Conservation (phyloP, 164 flowering plant species). For the Macadamia integrifolia region DNA sequence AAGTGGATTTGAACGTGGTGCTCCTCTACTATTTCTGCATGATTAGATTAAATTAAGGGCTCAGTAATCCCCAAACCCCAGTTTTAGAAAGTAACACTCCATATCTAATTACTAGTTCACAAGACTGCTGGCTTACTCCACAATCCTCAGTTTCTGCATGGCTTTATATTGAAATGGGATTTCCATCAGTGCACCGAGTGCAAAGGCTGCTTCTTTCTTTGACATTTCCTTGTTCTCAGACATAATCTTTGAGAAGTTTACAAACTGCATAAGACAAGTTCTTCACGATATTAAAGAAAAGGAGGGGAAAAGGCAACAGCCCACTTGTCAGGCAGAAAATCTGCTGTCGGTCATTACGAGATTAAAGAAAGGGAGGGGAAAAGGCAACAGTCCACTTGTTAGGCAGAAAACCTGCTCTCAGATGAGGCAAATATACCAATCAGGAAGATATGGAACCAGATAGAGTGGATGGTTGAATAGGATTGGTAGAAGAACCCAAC, state of each 20-base stretch:
- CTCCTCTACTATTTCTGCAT: conserved; percentile 25
- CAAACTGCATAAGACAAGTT: conserved; percentile 49
- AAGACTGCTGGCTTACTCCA: conserved; percentile 28
- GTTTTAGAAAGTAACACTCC: not conserved
- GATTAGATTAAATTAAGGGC: not conserved
- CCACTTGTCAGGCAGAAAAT: too few species aligned
- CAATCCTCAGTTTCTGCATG: conserved; percentile 35
- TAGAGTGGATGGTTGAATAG: too few species aligned
- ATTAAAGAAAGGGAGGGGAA: too few species aligned
- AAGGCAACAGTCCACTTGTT: too few species aligned
- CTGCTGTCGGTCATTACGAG: too few species aligned
- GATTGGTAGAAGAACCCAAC: too few species aligned
- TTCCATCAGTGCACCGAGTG: conserved; percentile 92
- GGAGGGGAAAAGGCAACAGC: too few species aligned
- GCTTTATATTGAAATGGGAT: conserved; percentile 82
- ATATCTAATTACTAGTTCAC: not conserved
- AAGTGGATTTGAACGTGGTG: conserved; percentile 32
- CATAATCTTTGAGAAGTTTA: conserved; percentile 87
- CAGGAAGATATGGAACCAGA: too few species aligned
- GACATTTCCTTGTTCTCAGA: conserved; percentile 47
- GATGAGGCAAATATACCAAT: too few species aligned
- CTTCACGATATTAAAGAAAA: too few species aligned
- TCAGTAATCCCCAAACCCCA: not conserved
- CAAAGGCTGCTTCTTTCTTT: conserved; percentile 78
- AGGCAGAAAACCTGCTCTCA: too few species aligned